Conservation (phyloP, 768 basidiomycete species). For the Clavaria fumosa region DNA sequence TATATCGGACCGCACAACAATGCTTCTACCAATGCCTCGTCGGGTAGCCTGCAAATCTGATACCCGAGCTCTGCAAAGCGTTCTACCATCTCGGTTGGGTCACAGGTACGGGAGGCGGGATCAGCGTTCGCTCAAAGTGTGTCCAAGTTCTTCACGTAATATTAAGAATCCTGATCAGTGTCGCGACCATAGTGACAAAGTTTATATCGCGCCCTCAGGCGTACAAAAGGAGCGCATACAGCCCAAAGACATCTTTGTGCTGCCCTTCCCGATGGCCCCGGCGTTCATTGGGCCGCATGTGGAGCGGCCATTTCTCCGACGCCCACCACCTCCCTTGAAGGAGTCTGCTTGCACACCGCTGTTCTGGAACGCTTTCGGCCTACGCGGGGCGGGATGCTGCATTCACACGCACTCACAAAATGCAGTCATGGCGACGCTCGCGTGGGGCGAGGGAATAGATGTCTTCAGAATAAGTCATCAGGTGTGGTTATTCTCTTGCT, state of each 20-base stretch:
- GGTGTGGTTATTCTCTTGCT: constrained; percentile 27
- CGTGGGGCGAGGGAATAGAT: constrained; percentile 55
- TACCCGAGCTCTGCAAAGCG: constrained; percentile 67
- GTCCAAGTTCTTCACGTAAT: background rate
- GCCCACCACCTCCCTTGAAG: constrained; percentile 57
- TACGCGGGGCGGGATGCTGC: constrained; percentile 67
- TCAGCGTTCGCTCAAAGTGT: constrained; percentile 60
- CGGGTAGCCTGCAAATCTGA: constrained; percentile 82
- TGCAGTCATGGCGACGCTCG: constrained; percentile 75
- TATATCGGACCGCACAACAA: background rate
- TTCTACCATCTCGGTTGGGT: constrained; percentile 91
- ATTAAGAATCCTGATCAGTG: background rate
- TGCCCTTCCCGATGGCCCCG: constrained; percentile 65
- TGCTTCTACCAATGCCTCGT: background rate
- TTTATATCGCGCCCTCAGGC: constrained; percentile 78
- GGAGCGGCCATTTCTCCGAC: constrained; percentile 64
- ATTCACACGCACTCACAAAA: constrained; percentile 89
- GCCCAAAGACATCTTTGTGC: constrained; percentile 74
- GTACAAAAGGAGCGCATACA: constrained; percentile 84
- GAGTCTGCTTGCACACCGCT: constrained; percentile 83
- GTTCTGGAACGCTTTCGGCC: constrained; percentile 84
- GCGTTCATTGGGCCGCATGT: constrained; percentile 38
- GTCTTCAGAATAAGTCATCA: constrained; percentile 76
- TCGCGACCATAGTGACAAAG: constrained; percentile 40
- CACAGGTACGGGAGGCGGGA: constrained; percentile 77